These are phyloP conservation scores for Celoporthe dispersa DNA, from an alignment of 2,329 filamentous ascomycete genomes.

Conservation along the genomic window DNA sequence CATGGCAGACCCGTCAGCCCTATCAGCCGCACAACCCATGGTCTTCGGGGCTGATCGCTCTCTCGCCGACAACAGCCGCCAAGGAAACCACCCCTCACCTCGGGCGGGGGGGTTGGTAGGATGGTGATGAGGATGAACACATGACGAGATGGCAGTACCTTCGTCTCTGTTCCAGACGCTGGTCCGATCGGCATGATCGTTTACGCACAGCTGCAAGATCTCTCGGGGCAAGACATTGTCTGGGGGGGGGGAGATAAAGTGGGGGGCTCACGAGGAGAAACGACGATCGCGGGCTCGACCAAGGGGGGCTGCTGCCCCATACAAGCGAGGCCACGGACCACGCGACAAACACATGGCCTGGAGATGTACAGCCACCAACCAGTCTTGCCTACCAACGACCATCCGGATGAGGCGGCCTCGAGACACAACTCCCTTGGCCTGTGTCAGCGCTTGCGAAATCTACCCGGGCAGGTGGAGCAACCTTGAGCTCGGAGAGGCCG, in stretches of 20 bases:
- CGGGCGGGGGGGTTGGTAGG: not conserved
- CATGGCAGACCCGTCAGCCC: not conserved
- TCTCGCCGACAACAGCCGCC: not conserved
- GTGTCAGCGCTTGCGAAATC: not conserved
- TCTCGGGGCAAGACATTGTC: not conserved
- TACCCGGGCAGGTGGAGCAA: not conserved
- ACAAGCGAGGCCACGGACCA: not conserved
- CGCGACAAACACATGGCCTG: not conserved
- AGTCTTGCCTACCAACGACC: not conserved
- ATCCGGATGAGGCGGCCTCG: not conserved
- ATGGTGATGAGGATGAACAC: not conserved
- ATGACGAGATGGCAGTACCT: not conserved
- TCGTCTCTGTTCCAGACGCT: constrained; percentile 2
- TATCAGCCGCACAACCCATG: not conserved
- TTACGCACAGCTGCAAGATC: not conserved
- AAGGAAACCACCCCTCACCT: not conserved
- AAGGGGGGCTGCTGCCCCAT: not conserved
- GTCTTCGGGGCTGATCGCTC: not conserved
- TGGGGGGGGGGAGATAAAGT: not conserved
- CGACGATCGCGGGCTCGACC: constrained; percentile 5
- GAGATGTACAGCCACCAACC: not conserved
- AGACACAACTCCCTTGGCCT: not conserved
- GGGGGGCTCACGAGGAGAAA: not conserved
- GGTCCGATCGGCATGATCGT: not conserved
- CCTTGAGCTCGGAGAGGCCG: not conserved